Evolutionary conservation across 345 rosid species (phyloP), one percentile per base, ranked within the genome.

Genomic region (Lepidium aucheri): DNA sequence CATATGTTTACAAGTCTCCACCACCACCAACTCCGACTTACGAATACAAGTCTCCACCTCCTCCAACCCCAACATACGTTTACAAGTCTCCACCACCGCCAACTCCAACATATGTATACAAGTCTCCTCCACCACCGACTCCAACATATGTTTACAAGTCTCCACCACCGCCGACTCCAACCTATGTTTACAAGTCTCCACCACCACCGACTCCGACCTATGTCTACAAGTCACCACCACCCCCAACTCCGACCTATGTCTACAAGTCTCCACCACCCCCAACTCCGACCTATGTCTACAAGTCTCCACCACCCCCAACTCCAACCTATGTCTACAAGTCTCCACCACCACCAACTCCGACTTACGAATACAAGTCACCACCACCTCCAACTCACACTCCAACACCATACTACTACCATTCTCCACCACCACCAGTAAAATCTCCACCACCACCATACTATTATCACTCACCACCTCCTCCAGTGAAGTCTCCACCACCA

Each of bases 251-350:
- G 0, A 49, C 46, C 0, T 63, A 63, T 2, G 49, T 42, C 0
- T 53, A 51, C 41, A 65, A 65, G 3, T 47, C 67, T 0, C 68
- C 68, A 4, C 57, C 68, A 0, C 67, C 67, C 0, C 80, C 83
- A 0, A 14, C 38, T 0, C 63, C 50, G 0, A 40, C 38, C 0
- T 80, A 80, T 5, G 43, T 60, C 2, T 80, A 80, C 68, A 71
- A 75, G 0, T 80, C 84, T 0, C 84, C 84, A 0, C 84, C 84
- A 0, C 84, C 84, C 0, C 82, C 82, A 0, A 53, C 67, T 0
- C 67, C 67, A 0, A 34, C 44, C 0, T 68, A 68, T 5, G 51
- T 42, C 0, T 68, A 68, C 2, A 1, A 53, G 8, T 68, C 42
- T 0, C 60, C 67, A 0, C 60, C 73, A 0, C 73, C 73, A 0